phyloP scores from a whole-genome alignment of 2,329 filamentous ascomycete genomes.

The Calonectria hongkongensis region DNA sequence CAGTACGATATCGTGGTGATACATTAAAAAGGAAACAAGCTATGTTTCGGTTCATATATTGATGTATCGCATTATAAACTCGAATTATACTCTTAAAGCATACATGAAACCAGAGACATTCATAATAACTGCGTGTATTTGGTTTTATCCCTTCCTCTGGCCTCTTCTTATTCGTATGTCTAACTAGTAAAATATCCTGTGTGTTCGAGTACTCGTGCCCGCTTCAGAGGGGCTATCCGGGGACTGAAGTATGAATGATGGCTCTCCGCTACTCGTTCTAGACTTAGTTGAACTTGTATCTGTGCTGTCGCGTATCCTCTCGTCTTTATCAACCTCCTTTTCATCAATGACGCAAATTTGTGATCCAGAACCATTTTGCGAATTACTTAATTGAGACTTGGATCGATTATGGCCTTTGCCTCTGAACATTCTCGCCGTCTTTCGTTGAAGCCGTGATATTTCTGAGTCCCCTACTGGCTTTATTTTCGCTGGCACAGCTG shows the following conservation, averaged over 20 bases:
- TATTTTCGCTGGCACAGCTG: not conserved
- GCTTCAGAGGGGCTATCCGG: not conserved
- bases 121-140: too few species aligned
- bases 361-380: not conserved
- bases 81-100: too few species aligned
- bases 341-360: not conserved
- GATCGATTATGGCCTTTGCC: not conserved
- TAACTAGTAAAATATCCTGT: not conserved
- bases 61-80: too few species aligned
- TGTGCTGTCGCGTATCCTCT: not conserved
- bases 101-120: too few species aligned
- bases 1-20: too few species aligned
- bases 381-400: not conserved
- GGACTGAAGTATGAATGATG: not conserved
- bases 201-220: not conserved
- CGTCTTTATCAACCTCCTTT: not conserved
- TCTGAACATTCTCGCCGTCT: conserved; percentile 1
- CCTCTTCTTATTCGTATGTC: not conserved
- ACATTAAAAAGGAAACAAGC: too few species aligned
- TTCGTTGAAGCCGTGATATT: not conserved
- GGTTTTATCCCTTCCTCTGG: too few species aligned
- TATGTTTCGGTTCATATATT: too few species aligned
- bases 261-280: not conserved
- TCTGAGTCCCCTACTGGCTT: not conserved
- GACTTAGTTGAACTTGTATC: not conserved